Base-by-base conservation (phyloP, 768 basidiomycete genomes). In the Tulasnella sp. region DNA sequence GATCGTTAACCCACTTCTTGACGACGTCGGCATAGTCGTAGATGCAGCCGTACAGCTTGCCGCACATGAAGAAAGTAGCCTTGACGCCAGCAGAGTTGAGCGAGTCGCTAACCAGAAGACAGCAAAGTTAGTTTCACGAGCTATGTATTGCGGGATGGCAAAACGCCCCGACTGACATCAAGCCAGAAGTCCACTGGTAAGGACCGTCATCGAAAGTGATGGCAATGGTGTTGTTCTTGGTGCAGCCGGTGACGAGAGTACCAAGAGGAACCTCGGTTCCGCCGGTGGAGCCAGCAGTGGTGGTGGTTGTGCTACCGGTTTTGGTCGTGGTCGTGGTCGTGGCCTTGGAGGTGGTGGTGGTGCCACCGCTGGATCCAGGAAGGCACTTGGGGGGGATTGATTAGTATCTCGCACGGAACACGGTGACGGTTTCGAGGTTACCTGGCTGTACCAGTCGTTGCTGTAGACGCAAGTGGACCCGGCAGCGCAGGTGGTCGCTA, bases 391-490 rank as follows among this genome's bases (percentile, higher is more conserved):
- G 68, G 17, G 14, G 15, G n/a, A 31, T 31, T 12, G 2, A n/a
- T 69, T 40, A 37, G 36, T 37, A 29, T 38, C 36, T 31, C 68
- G n/a, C 14, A 11, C 11, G n/a, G 12, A 17, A 69, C 17, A 15
- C 17, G n/a, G 19, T 38, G 54, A 17, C 22, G 2, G 39, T 69
- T 36, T 22, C 14, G 11, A 37, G 64, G 25, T 22, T 34, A 69
- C 68, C 68, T 89, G 88, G 1, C 87, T 88, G 79, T 88, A 87
- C 78, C 85, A 87, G 73, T 83, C 80, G 78, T 84, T 87, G 72
- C 78, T 83, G 54, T 81, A 81, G 0, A 83, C 85, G 79, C 86
- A 87, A 15, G 81, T 83, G 74, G 85, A 86, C 9, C 86, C 86
- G 29, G 84, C 72, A 22, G 85, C 82, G 77, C 86, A 87, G 9